Evolutionary conservation across 495 filamentous ascomycete species (phyloP).

Genomic region (Aspergillus steynii): DNA sequence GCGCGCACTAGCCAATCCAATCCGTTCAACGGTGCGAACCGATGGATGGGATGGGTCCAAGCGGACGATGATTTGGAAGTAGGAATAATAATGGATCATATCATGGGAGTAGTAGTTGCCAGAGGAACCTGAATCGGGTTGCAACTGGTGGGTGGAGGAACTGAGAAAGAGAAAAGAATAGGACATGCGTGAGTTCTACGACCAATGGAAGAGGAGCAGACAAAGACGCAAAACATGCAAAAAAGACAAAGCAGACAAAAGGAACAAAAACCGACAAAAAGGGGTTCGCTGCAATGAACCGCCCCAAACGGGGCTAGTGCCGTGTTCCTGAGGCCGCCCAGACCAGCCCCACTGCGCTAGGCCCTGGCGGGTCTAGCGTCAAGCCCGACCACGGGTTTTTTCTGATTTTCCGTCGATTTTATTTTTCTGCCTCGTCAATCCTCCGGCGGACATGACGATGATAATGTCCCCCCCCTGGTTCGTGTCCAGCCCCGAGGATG

Average conservation of each 20-base stretch:
- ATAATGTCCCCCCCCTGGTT: neutral
- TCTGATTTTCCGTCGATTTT: neutral
- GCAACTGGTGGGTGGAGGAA: no score
- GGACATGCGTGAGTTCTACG: no score
- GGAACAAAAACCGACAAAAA: constrained; percentile 8
- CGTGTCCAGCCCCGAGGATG: no score
- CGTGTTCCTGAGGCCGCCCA: constrained; percentile 8
- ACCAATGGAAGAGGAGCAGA: no score
- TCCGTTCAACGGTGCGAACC: constrained; percentile 17
- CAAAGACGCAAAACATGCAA: neutral
- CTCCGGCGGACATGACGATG: neutral
- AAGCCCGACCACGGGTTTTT: neutral
- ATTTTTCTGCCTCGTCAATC: neutral
- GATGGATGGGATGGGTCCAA: constrained; percentile 15
- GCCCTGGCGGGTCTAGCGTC: neutral
- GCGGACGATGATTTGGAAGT: neutral
- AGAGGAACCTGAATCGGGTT: no score
- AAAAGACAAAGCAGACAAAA: neutral
- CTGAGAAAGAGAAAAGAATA: neutral
- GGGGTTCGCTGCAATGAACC: constrained; percentile 10
- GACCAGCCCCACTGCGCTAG: neutral
- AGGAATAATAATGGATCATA: neutral
- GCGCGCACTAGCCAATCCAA: constrained; percentile 15
- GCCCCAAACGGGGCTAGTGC: constrained; percentile 13
- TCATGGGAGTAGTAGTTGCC: neutral